Conservation (phyloP, 208 protist species). For the Polymyxa betae region DNA sequence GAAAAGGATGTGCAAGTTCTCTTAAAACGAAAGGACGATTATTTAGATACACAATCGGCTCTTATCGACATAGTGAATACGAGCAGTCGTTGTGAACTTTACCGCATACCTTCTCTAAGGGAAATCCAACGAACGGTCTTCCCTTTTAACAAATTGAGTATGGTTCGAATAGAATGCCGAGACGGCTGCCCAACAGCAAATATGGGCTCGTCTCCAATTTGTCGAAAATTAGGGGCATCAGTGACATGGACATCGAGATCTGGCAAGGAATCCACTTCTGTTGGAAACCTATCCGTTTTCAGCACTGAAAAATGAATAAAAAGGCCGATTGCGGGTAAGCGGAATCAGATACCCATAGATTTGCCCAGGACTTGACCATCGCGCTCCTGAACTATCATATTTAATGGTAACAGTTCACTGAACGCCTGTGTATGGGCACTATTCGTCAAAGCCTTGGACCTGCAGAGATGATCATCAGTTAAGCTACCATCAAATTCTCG, state of each 20-base stretch:
- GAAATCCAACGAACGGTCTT: slow-evolving; percentile 18
- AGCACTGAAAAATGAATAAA: slow-evolving; percentile 4
- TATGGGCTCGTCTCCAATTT: background rate
- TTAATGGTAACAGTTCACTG: slow-evolving; percentile 3
- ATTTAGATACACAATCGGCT: slow-evolving; percentile 42
- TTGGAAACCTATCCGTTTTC: slow-evolving; percentile 43
- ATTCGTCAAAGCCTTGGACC: background rate
- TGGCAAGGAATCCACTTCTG: background rate
- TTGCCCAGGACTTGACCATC: slow-evolving; percentile 46
- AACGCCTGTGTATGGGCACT: slow-evolving; percentile 31
- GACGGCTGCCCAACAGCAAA: slow-evolving; percentile 21
- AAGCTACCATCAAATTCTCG: no score
- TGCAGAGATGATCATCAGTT: no score
- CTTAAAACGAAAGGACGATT: slow-evolving; percentile 31
- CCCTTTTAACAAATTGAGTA: slow-evolving; percentile 39
- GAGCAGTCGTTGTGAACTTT: background rate
- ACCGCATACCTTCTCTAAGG: slow-evolving; percentile 1
- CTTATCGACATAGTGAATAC: background rate
- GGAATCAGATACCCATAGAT: background rate
- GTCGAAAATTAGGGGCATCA: slow-evolving; percentile 30
- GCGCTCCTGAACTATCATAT: slow-evolving; percentile 33
- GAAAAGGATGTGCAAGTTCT: slow-evolving; percentile 38
- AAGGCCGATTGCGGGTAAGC: background rate
- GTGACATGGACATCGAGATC: slow-evolving; percentile 36
- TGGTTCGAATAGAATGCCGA: slow-evolving; percentile 41